Evolutionary conservation across 1,139 yeast species (phyloP).

Genomic region (Taphrina pruni): DNA sequence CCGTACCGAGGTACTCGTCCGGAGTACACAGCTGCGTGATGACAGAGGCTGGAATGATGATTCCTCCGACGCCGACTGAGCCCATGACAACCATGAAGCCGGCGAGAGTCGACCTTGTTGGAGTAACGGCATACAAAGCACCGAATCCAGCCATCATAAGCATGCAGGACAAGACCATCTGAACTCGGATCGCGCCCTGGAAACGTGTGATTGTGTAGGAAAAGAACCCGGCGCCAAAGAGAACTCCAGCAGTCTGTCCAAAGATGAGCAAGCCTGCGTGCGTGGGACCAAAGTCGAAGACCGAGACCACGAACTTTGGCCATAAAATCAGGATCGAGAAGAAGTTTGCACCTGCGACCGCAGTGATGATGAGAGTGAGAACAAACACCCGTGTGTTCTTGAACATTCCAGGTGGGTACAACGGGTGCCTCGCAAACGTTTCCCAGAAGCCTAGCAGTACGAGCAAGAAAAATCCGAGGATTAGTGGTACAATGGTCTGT

Average conservation of each 20-base stretch:
- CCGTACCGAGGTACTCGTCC: slow-evolving; percentile 38
- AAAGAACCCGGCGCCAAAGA: slow-evolving; percentile 40
- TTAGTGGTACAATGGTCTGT: slow-evolving; percentile 29
- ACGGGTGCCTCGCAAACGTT: slow-evolving; percentile 27
- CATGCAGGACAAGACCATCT: slow-evolving; percentile 31
- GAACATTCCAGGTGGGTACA: slow-evolving; percentile 40
- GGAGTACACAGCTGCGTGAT: slow-evolving; percentile 37
- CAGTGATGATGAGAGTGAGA: slow-evolving; percentile 38
- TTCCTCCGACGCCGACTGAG: slow-evolving; percentile 33
- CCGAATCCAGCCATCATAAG: slow-evolving; percentile 38
- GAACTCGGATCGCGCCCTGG: slow-evolving; percentile 38
- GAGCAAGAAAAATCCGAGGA: slow-evolving; percentile 30
- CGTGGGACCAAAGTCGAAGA: slow-evolving; percentile 26
- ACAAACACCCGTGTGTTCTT: slow-evolving; percentile 37
- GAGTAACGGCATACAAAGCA: slow-evolving; percentile 11
- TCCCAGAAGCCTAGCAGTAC: slow-evolving; percentile 31
- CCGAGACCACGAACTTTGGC: slow-evolving; percentile 27
- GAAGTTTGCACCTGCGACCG: slow-evolving; percentile 41
- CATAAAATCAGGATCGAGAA: slow-evolving; percentile 36
- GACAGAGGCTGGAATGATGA: slow-evolving; percentile 40
- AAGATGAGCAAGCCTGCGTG: slow-evolving; percentile 36
- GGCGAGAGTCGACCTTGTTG: slow-evolving; percentile 26
- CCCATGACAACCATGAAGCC: slow-evolving; percentile 37
- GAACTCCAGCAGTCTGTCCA: slow-evolving; percentile 31
- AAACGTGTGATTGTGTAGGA: slow-evolving; percentile 35